Base-by-base conservation (phyloP, 1,284 basidiomycete species). In the Taiwanofungus camphoratus region DNA sequence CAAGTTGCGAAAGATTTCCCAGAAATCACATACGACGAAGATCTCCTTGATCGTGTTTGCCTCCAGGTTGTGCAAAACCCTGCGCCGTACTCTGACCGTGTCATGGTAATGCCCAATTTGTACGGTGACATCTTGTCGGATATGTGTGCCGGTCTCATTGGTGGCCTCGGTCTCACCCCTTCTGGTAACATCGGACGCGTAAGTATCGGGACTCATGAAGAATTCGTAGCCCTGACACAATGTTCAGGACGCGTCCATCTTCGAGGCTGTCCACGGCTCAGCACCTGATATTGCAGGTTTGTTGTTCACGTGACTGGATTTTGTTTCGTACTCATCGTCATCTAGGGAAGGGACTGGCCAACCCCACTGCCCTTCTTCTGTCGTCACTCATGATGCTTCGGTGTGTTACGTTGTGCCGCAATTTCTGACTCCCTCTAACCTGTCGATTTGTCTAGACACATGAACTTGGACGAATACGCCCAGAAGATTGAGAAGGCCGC, bases 61-160 rank as follows among this genome's bases (percentile, higher is more conserved):
- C 76, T 99, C 44, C 84, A 92, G 73, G 77, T 95, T 55, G 88
- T 90, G 24, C 89, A 92, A 67, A 93, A 99, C 70, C 96, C 96
- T 26, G 75, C 70, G 53, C 96, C 96, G 8, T 99, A 86, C 71
- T 77, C 90, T 36, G 94, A 98, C 72, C 87, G 92, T 48, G 96
- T 99, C 57, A 99, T 99, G 95, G 96, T 99, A 56, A 99, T 99
- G 95, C 96, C 96, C 53, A 99, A 99, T 77, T 73, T 99, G 51
- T 94, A 91, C 62, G 92, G 90, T 66, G 95, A 97, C 68, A 99
- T 99, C 64, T 73, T 98, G 52, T 98, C 95, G 40, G 95, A 99
- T 69, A 95, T 99, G 87, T 97, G 95, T 55, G 96, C 96, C 51
- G 96, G 95, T 57, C 78, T 99, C 57, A 99, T 99, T 66, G 96